phyloP scores from a whole-genome alignment of 768 basidiomycete genomes.

The Floccularia luteovirens region DNA sequence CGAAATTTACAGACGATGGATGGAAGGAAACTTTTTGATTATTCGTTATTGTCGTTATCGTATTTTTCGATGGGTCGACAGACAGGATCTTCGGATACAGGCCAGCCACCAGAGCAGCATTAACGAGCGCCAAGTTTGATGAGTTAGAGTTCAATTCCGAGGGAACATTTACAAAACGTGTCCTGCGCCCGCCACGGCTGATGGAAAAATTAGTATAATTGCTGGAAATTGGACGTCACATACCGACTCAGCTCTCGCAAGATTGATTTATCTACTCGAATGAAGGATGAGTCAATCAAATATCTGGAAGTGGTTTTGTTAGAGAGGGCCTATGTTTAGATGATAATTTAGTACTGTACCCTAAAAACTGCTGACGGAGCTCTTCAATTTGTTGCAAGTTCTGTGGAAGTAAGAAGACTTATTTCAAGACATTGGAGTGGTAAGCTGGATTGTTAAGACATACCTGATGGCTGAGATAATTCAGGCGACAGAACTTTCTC shows the following conservation, averaged over 20 bases:
- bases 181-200: conserved; percentile 66
- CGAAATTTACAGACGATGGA: conserved; percentile 89
- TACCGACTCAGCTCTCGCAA: conserved; percentile 67
- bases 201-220: conserved; percentile 38
- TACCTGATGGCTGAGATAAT: conserved; percentile 82
- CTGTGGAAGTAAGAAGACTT: conserved; percentile 27
- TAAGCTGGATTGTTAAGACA: too few species aligned
- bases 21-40: conserved; percentile 77
- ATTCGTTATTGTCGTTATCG: conserved; percentile 76
- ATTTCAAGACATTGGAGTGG: too few species aligned
- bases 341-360: conserved; percentile 26
- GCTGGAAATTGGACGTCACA: conserved; percentile 15
- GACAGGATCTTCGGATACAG: conserved; percentile 87
- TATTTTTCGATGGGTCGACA: conserved; percentile 51
- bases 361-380: conserved; percentile 82
- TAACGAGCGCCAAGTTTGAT: conserved; percentile 54
- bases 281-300: conserved; percentile 82
- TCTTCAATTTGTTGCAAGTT: conserved; percentile 97
- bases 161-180: conserved; percentile 73
- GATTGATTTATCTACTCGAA: conserved; percentile 58
- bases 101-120: conserved; percentile 79
- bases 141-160: conserved; percentile 64
- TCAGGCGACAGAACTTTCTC: conserved; percentile 70
- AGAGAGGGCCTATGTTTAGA: conserved; percentile 5
- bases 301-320: conserved; percentile 39